These are phyloP conservation scores for Komagataella kurtzmanii DNA, from an alignment of 805 yeast species.

Conservation along the genomic window DNA sequence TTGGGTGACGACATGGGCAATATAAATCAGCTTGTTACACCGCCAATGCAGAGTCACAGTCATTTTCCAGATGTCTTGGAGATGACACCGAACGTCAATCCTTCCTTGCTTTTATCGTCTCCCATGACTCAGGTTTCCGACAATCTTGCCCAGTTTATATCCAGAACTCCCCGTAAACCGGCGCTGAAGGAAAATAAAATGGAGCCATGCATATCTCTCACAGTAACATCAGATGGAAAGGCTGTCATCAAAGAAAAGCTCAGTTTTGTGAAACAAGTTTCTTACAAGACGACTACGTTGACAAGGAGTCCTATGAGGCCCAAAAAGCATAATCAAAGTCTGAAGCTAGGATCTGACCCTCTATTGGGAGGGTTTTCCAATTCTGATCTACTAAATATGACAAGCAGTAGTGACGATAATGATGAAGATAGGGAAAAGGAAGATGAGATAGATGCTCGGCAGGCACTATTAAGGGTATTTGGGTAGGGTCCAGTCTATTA, in stretches of 20 bases:
- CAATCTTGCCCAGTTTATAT: background rate
- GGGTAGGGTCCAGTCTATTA: background rate
- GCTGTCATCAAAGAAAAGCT: background rate
- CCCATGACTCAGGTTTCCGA: slow-evolving; percentile 1
- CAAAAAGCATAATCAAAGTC: background rate
- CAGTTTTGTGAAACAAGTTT: background rate
- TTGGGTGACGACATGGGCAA: background rate
- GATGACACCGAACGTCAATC: slow-evolving; percentile 1
- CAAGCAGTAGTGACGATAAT: background rate
- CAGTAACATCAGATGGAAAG: background rate
- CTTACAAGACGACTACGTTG: background rate
- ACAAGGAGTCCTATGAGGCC: background rate
- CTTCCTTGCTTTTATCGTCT: slow-evolving; percentile 3
- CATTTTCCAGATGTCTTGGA: background rate
- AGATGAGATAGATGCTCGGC: background rate
- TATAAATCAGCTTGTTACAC: background rate
- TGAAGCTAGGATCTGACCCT: background rate
- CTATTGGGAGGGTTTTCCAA: background rate
- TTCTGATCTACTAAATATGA: background rate
- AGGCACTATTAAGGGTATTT: background rate
- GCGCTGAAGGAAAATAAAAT: background rate
- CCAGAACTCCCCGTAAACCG: background rate
- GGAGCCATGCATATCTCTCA: background rate
- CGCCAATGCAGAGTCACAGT: background rate
- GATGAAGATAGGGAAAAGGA: background rate